These are phyloP conservation scores for Rhododendron vialii DNA, from an alignment of 148 eudicot genomes.

Conservation along the genomic window DNA sequence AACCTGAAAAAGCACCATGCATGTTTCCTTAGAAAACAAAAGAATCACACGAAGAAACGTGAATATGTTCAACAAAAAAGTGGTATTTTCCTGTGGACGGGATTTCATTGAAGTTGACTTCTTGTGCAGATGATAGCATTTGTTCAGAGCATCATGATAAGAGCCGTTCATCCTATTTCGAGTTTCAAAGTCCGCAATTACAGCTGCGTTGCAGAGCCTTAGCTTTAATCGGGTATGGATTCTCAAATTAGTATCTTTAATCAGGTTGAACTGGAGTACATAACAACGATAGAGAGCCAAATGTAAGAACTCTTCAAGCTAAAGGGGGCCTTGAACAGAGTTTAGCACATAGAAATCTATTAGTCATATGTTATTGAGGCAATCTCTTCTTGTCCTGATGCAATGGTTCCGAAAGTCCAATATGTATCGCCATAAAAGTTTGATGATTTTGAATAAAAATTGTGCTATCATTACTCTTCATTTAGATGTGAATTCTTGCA, in stretches of 20 bases:
- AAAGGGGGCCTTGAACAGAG: not conserved
- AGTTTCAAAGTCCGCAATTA: constrained; percentile 4
- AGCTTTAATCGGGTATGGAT: not conserved
- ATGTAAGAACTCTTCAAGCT: not conserved
- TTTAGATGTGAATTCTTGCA: not conserved
- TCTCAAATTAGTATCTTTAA: not conserved
- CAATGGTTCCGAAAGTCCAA: not conserved
- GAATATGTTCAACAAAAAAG: not conserved
- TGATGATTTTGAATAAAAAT: not conserved
- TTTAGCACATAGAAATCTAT: not conserved
- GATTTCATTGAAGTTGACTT: not conserved
- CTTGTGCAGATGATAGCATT: constrained; percentile 43
- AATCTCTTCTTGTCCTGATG: not conserved
- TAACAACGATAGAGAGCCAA: not conserved
- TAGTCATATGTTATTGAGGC: not conserved
- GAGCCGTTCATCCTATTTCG: constrained; percentile 16
- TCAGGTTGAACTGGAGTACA: not conserved
- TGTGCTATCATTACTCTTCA: not conserved
- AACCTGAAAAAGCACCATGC: not conserved
- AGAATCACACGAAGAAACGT: not conserved
- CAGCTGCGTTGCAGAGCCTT: constrained; percentile 19
- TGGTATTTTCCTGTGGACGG: not conserved
- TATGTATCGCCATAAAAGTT: not conserved
- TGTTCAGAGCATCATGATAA: constrained; percentile 38
- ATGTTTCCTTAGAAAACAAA: not conserved